Percentiles rank a stretch among this genome's conserved stretches.
Evolutionary conservation across 441 rosid genomes (phyloP).

Genomic region (Geranium incanum): DNA sequence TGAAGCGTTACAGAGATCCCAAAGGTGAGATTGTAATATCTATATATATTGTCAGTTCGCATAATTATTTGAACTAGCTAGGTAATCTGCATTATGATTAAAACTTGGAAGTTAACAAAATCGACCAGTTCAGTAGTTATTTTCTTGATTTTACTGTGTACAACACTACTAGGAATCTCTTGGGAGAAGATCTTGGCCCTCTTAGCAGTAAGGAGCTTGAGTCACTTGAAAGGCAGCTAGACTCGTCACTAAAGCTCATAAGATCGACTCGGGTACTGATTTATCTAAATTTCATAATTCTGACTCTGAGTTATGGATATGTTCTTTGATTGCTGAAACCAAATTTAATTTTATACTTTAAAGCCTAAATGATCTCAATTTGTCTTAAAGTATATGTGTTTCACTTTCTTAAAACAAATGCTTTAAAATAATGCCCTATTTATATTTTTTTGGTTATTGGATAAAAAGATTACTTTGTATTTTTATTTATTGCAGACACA

Average conservation of each 20-base stretch:
- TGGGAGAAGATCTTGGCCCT: conserved; percentile 27
- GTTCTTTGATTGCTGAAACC: neutral
- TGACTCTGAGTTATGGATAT: neutral
- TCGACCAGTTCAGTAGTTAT: neutral
- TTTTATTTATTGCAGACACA: conserved; percentile 50
- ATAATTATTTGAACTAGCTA: neutral
- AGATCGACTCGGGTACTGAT: conserved; percentile 64
- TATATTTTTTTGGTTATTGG: no score
- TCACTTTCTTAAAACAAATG: no score
- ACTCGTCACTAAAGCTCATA: conserved; percentile 81
- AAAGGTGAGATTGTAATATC: conserved; percentile 38
- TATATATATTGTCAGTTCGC: neutral
- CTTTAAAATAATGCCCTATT: no score
- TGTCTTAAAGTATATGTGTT: neutral
- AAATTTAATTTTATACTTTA: neutral
- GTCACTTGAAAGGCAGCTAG: conserved; percentile 94
- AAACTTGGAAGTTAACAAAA: neutral
- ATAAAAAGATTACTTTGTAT: no score
- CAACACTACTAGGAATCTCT: conserved; percentile 47
- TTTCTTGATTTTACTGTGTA: neutral
- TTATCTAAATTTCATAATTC: neutral
- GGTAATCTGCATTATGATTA: neutral
- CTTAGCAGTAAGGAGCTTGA: conserved; percentile 86
- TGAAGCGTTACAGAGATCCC: conserved; percentile 77
- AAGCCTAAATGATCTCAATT: neutral